phyloP scores from a whole-genome alignment of 2,329 filamentous ascomycete genomes.

The Cladosporium sp. region DNA sequence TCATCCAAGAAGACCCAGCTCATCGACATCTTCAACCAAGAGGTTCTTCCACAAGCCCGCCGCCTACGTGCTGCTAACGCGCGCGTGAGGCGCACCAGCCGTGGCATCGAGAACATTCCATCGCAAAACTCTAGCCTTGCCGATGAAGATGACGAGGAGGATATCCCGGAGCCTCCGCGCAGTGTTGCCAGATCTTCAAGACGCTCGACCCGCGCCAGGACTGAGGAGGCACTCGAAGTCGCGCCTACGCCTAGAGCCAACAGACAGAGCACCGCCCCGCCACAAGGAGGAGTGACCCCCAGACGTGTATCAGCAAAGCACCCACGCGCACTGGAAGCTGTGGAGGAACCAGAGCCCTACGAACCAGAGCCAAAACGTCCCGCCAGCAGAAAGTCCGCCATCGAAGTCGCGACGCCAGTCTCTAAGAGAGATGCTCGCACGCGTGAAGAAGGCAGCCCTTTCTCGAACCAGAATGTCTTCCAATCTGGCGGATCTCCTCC shows the following conservation, averaged over 20 bases:
- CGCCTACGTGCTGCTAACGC: conserved; percentile 74
- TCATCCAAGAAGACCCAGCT: conserved; percentile 91
- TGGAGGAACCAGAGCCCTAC: conserved; percentile 35
- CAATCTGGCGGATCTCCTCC: conserved; percentile 51
- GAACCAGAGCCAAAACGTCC: conserved; percentile 50
- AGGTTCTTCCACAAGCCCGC: conserved; percentile 75
- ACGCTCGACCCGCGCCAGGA: conserved; percentile 34
- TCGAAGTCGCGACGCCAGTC: conserved; percentile 28
- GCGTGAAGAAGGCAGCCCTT: conserved; percentile 59
- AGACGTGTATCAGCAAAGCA: conserved; percentile 46
- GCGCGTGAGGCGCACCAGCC: conserved; percentile 80
- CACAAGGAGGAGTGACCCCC: conserved; percentile 32
- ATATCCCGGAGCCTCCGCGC: conserved; percentile 42
- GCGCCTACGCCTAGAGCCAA: conserved; percentile 31
- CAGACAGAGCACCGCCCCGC: conserved; percentile 37
- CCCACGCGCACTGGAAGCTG: conserved; percentile 39
- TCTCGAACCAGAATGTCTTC: conserved; percentile 89
- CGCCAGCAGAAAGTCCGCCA: conserved; percentile 28
- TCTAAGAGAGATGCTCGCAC: conserved; percentile 31
- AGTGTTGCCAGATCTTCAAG: conserved; percentile 25
- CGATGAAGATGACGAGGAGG: conserved; percentile 51
- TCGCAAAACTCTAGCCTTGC: conserved; percentile 65
- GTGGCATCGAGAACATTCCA: conserved; percentile 73
- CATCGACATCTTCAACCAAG: conserved; percentile 76
- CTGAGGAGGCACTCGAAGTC: conserved; percentile 42